A percentile compares a stretch with the other conserved stretches of the same genome.
These are phyloP conservation scores for Circinella umbellata DNA, from an alignment of 371 early-diverging fungal species.

Conservation along the genomic window DNA sequence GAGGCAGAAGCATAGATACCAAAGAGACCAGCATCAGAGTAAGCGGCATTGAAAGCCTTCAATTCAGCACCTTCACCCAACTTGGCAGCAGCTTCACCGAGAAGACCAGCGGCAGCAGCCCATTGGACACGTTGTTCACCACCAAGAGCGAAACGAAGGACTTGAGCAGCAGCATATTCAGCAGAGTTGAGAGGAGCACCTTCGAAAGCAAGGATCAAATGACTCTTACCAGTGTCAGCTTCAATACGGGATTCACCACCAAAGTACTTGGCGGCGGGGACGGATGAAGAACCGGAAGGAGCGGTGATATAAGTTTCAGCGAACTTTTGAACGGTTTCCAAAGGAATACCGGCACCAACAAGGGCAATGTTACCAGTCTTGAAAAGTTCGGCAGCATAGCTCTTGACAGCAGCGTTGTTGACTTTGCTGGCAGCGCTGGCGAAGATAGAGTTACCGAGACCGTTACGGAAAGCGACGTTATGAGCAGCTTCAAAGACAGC, in stretches of 20 bases:
- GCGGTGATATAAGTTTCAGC: constrained; percentile 64
- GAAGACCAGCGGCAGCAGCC: constrained; percentile 73
- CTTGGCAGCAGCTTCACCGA: constrained; percentile 71
- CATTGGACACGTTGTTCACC: constrained; percentile 79
- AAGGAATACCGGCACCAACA: constrained; percentile 86
- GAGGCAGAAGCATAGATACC: constrained; percentile 82
- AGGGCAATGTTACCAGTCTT: constrained; percentile 78
- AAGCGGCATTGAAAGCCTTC: constrained; percentile 84
- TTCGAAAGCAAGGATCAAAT: constrained; percentile 85
- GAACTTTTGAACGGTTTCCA: constrained; percentile 66
- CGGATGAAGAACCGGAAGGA: constrained; percentile 50
- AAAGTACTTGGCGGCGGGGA: constrained; percentile 67
- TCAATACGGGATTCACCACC: constrained; percentile 89
- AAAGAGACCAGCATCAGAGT: constrained; percentile 94
- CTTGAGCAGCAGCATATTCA: constrained; percentile 76
- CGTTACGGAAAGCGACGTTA: constrained; percentile 90
- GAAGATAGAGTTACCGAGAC: constrained; percentile 94
- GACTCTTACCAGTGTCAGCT: constrained; percentile 44
- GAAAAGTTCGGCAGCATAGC: constrained; percentile 76
- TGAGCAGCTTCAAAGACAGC: constrained; percentile 84
- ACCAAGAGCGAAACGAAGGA: constrained; percentile 84
- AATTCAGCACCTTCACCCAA: constrained; percentile 58
- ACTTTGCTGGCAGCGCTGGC: constrained; percentile 69
- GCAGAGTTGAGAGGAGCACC: constrained; percentile 68
- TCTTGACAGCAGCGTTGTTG: constrained; percentile 65